Evolutionary conservation across 2,329 filamentous ascomycete species (phyloP).

Genomic region (Tolypocladium nubicola): DNA sequence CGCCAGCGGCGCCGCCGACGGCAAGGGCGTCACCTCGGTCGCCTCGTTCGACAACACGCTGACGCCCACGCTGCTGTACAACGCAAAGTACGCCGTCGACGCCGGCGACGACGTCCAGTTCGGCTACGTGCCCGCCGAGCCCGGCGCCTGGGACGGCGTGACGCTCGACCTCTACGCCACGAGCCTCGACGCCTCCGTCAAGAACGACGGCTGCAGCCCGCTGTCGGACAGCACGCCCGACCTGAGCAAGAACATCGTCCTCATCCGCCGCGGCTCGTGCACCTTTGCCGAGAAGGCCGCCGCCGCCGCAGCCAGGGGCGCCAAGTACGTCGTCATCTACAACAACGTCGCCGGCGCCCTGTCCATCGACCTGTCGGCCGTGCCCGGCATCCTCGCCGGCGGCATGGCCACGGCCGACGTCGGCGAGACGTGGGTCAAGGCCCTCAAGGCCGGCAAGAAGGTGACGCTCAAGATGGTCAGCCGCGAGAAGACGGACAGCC

Average conservation of each 20-base stretch:
- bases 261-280: conserved; percentile 49
- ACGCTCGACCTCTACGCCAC: conserved; percentile 38
- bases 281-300: conserved; percentile 42
- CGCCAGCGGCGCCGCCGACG: conserved; percentile 35
- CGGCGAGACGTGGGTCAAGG: conserved; percentile 32
- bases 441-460: conserved; percentile 30
- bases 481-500: conserved; percentile 19
- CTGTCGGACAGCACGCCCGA: conserved; percentile 44
- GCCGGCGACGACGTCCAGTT: conserved; percentile 24
- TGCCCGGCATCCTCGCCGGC: conserved; percentile 21
- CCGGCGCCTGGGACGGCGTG: conserved; percentile 31
- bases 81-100: conserved; percentile 30
- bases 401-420: conserved; percentile 30
- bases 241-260: conserved; percentile 45
- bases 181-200: conserved; percentile 35
- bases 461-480: conserved; percentile 34
- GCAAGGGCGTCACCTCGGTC: conserved; percentile 34
- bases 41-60: conserved; percentile 38
- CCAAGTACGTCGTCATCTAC: conserved; percentile 51
- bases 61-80: conserved; percentile 30
- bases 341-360: conserved; percentile 35
- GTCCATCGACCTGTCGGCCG: conserved; percentile 19
- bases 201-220: conserved; percentile 39
- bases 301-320: conserved; percentile 43
- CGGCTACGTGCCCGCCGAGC: conserved; percentile 30